These are phyloP conservation scores for Trametes elegans DNA, from an alignment of 768 basidiomycete genomes.

Conservation along the genomic window DNA sequence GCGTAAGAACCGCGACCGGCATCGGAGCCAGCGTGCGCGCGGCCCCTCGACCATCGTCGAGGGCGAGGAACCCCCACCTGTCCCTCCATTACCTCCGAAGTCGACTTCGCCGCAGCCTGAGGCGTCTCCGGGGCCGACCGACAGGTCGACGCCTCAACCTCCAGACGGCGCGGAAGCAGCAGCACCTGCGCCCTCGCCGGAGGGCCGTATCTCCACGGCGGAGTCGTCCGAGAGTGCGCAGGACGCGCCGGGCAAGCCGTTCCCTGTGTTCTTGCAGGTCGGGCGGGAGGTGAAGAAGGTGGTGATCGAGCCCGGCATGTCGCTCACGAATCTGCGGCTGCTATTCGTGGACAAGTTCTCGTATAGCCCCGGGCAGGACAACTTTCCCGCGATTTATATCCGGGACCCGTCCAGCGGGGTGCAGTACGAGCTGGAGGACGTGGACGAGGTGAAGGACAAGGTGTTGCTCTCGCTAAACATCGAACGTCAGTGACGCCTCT, in stretches of 20 bases:
- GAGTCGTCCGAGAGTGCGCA: slow-evolving; percentile 10
- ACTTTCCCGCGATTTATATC: slow-evolving; percentile 95
- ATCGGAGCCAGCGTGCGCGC: slow-evolving; percentile 25
- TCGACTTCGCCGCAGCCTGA: slow-evolving; percentile 19
- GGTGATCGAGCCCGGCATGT: slow-evolving; percentile 62
- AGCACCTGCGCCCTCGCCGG: not conserved
- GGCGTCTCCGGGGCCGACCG: not conserved
- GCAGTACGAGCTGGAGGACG: slow-evolving; percentile 93
- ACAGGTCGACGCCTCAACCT: slow-evolving; percentile 1
- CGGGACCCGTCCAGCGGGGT: slow-evolving; percentile 90
- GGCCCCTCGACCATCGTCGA: slow-evolving; percentile 29
- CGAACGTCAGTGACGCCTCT: slow-evolving; percentile 69
- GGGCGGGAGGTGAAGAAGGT: slow-evolving; percentile 91
- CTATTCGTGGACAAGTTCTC: slow-evolving; percentile 94
- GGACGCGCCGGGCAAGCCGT: slow-evolving; percentile 26
- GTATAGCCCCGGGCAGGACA: slow-evolving; percentile 89
- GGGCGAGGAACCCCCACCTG: slow-evolving; percentile 33
- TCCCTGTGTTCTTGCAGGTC: slow-evolving; percentile 85
- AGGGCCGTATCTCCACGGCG: slow-evolving; percentile 3
- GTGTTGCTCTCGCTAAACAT: slow-evolving; percentile 91
- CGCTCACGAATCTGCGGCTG: slow-evolving; percentile 74
- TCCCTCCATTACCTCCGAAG: slow-evolving; percentile 30
- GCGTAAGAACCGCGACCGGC: slow-evolving; percentile 19
- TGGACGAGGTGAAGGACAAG: slow-evolving; percentile 87
- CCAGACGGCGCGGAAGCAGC: not conserved